These are phyloP conservation scores for Haematococcus sp. DNA, from an alignment of 139 green algal genomes.

Conservation along the genomic window DNA sequence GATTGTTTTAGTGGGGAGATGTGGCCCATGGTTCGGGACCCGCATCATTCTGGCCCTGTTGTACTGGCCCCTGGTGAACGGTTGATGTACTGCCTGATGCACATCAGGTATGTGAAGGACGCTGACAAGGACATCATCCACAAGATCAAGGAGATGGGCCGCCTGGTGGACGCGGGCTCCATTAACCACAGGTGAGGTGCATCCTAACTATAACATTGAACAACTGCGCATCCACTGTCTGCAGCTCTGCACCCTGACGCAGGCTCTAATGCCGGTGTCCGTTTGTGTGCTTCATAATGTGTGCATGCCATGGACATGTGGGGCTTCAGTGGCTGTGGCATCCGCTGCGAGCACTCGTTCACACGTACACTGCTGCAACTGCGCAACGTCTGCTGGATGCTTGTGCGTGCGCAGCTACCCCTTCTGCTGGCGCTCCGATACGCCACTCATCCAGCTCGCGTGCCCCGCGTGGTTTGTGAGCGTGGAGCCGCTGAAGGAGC, in stretches of 20 bases:
- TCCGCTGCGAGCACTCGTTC: not conserved
- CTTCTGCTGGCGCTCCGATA: slow-evolving; percentile 99
- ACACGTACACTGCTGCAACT: no score
- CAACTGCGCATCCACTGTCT: not conserved
- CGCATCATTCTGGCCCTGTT: no score
- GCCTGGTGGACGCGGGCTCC: slow-evolving; percentile 72
- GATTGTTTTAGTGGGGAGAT: no score
- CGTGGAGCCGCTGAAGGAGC: slow-evolving; percentile 86
- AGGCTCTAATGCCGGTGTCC: no score
- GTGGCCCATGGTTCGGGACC: no score
- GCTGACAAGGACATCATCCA: slow-evolving; percentile 95
- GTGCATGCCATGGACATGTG: not conserved
- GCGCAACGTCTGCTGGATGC: no score
- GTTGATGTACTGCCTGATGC: not conserved
- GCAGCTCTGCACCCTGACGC: not conserved
- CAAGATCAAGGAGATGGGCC: slow-evolving; percentile 70
- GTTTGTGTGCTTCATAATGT: no score
- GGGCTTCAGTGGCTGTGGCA: not conserved
- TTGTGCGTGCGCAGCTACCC: no score
- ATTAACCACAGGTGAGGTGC: slow-evolving; percentile 28
- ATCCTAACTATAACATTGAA: not conserved
- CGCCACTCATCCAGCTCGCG: slow-evolving; percentile 89
- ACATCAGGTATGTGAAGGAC: slow-evolving; percentile 79
- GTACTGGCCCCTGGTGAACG: not conserved
- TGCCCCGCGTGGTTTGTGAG: slow-evolving; percentile 97